phyloP scores from a whole-genome alignment of 2,329 filamentous ascomycete species.

The Monosporascus cannonballus region DNA sequence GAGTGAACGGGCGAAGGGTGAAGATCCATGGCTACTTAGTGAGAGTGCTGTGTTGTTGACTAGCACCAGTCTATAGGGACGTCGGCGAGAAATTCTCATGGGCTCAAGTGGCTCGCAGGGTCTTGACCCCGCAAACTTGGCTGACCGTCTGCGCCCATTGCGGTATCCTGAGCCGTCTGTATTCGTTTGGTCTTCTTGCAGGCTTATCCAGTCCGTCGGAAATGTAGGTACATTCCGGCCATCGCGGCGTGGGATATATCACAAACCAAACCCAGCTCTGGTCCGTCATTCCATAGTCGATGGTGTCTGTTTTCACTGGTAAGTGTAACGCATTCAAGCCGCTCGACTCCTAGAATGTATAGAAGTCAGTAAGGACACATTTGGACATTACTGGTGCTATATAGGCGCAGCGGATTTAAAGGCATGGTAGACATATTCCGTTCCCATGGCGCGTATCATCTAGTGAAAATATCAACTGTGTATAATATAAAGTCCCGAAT shows the following conservation, averaged over 20 bases:
- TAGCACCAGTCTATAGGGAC: constrained; percentile 16
- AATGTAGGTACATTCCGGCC: neutral
- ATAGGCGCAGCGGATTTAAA: too few relatives aligned
- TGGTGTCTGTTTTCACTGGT: constrained; percentile 51
- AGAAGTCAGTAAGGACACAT: too few relatives aligned
- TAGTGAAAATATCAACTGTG: too few relatives aligned
- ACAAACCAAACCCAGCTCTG: constrained; percentile 55
- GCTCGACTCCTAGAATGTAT: too few relatives aligned
- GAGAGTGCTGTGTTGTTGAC: constrained; percentile 4
- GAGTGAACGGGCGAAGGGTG: constrained; percentile 29
- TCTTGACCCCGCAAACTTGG: constrained; percentile 57
- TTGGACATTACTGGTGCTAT: too few relatives aligned
- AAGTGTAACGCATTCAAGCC: constrained; percentile 6
- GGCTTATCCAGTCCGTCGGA: constrained; percentile 15
- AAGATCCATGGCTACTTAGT: neutral
- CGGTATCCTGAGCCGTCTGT: constrained; percentile 50
- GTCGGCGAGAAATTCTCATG: constrained; percentile 47
- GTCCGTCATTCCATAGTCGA: constrained; percentile 59
- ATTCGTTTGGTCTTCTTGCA: constrained; percentile 60
- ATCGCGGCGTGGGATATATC: constrained; percentile 50
- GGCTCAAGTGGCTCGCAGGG: constrained; percentile 56
- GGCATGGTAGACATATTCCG: too few relatives aligned
- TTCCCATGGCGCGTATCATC: too few relatives aligned
- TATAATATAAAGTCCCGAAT: too few relatives aligned
- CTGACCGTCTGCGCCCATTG: constrained; percentile 57